phyloP scores from a whole-genome alignment of 2,329 filamentous ascomycete genomes.

The Penicillium sp. region DNA sequence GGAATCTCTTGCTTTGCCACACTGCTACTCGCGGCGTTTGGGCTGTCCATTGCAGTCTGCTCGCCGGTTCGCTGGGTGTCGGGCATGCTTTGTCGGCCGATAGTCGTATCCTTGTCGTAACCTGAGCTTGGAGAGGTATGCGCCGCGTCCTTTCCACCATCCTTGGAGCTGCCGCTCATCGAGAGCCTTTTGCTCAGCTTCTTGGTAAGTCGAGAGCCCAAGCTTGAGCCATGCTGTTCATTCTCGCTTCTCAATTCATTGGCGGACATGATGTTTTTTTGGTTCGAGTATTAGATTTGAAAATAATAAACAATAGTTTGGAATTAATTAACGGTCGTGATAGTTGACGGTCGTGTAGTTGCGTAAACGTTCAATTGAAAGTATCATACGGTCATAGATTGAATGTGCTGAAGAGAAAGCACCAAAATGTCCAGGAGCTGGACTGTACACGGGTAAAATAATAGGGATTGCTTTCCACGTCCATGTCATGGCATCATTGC shows the following conservation, averaged over 20 bases:
- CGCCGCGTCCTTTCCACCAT: slow-evolving; percentile 1
- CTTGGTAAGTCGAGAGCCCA: slow-evolving; percentile 13
- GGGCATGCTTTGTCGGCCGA: slow-evolving; percentile 5
- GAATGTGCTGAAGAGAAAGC: slow-evolving; percentile 6
- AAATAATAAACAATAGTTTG: slow-evolving; percentile 2
- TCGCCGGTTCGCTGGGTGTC: slow-evolving; percentile 5
- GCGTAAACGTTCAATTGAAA: slow-evolving; percentile 6
- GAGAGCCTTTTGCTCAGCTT: slow-evolving; percentile 16
- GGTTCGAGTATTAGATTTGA: neutral
- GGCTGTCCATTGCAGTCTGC: slow-evolving; percentile 10
- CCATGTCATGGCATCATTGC: slow-evolving; percentile 19
- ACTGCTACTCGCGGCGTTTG: slow-evolving; percentile 5
- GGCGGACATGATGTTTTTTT: slow-evolving; percentile 11
- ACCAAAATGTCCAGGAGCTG: neutral
- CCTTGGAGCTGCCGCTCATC: slow-evolving; percentile 6
- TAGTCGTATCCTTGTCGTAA: slow-evolving; percentile 6
- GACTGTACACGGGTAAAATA: slow-evolving; percentile 5
- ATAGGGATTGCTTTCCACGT: slow-evolving; percentile 5
- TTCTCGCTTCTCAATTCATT: slow-evolving; percentile 8
- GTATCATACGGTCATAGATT: slow-evolving; percentile 17
- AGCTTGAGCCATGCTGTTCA: slow-evolving; percentile 10
- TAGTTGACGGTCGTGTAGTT: neutral
- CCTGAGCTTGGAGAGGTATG: neutral
- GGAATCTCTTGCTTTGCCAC: slow-evolving; percentile 8
- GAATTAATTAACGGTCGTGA: neutral